These are phyloP conservation scores for Alternaria ethzedia DNA, from an alignment of 2,329 filamentous ascomycete species.

Conservation along the genomic window DNA sequence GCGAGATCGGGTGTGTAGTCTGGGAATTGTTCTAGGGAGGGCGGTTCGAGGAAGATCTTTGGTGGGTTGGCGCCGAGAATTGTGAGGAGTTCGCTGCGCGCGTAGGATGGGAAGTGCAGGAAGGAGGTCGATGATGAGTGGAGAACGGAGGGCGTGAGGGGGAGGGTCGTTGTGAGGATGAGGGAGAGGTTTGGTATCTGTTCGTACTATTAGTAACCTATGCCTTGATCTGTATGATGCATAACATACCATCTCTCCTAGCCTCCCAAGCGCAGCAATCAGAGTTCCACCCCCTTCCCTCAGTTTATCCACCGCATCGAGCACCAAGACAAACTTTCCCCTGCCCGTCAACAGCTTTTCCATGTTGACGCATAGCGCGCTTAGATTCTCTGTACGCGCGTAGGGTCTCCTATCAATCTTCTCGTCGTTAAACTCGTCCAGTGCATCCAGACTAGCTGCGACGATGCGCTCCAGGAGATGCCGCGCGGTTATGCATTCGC, in stretches of 20 bases:
- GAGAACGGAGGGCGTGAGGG: constrained; percentile 69
- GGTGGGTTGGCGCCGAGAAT: constrained; percentile 67
- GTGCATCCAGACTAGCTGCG: constrained; percentile 54
- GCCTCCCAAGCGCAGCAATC: constrained; percentile 77
- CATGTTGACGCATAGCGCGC: constrained; percentile 76
- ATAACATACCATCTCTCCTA: constrained; percentile 74
- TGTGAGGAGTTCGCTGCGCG: constrained; percentile 76
- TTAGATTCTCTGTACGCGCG: constrained; percentile 78
- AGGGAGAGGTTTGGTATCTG: constrained; percentile 81
- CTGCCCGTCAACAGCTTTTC: constrained; percentile 64
- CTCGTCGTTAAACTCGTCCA: constrained; percentile 50
- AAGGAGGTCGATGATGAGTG: constrained; percentile 74
- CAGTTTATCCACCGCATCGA: constrained; percentile 87
- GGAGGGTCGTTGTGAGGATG: constrained; percentile 77
- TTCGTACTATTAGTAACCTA: neutral
- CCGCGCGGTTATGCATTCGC: constrained; percentile 78
- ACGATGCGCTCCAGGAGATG: constrained; percentile 78
- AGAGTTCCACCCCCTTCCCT: constrained; percentile 80
- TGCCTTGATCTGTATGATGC: rapidly evolving
- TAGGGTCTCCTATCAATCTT: constrained; percentile 53
- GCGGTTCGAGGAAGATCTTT: constrained; percentile 53
- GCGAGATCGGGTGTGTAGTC: constrained; percentile 56
- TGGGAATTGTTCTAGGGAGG: constrained; percentile 49
- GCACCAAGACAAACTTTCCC: constrained; percentile 77
- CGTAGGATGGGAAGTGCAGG: constrained; percentile 84